These are phyloP conservation scores for Penicillium sp. DNA, from an alignment of 2,329 filamentous ascomycete genomes.

Conservation along the genomic window DNA sequence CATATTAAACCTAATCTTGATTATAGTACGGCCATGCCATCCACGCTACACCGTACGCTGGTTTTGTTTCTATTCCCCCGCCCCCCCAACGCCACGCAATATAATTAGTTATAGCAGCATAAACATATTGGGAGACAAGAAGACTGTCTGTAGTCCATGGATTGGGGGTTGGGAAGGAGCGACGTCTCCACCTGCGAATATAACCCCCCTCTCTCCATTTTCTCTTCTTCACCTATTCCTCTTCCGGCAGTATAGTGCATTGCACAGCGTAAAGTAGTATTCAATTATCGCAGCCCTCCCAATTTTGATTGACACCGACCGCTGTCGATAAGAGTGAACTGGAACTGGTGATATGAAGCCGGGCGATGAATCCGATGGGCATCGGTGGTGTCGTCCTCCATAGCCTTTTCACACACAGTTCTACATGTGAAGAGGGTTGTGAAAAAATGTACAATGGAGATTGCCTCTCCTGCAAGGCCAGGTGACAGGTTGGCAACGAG, in stretches of 20 bases:
- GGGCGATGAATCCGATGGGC: too few species aligned
- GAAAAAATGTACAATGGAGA: neutral
- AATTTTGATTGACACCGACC: too few species aligned
- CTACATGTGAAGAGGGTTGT: neutral
- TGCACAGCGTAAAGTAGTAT: too few species aligned
- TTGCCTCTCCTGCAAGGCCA: neutral
- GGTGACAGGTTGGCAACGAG: neutral
- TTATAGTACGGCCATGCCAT: neutral
- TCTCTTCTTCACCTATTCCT: neutral
- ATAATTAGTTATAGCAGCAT: neutral
- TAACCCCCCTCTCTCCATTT: neutral
- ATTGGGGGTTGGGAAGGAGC: neutral
- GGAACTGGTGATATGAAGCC: too few species aligned
- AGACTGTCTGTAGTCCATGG: neutral
- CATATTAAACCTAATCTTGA: neutral
- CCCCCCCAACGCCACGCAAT: neutral
- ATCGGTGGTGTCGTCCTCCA: too few species aligned
- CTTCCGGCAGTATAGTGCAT: too few species aligned
- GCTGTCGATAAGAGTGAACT: too few species aligned
- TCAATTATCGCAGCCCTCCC: too few species aligned
- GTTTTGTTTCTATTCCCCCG: too few species aligned
- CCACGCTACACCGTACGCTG: neutral
- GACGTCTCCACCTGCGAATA: neutral
- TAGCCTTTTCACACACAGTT: too few species aligned
- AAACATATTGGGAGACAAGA: neutral